Base-by-base conservation (phyloP, 2,329 filamentous ascomycete genomes). In the Lachnellula cervina region DNA sequence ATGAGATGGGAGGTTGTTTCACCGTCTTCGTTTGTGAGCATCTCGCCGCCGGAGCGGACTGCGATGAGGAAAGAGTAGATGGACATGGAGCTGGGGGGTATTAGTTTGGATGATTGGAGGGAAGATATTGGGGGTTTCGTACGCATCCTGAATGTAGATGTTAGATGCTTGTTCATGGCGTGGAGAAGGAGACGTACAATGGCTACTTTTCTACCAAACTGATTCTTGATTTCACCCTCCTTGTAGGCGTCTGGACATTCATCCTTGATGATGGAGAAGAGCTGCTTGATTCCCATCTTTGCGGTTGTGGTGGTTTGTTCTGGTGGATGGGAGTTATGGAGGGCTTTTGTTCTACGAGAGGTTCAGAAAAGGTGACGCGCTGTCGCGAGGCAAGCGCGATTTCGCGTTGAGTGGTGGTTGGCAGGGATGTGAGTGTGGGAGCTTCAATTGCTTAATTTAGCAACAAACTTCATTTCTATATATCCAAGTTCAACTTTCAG, bases 21-120 rank as follows among this genome's bases (percentile, higher is more conserved):
- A 68, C 94, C 94, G 51, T 86, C 87, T 68, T 99, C 94, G 73
- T 87, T 95, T 81, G 87, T 97, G 66, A 99, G 86, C 74, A 97
- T 91, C 72, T 99, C 90, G 65, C 94, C 94, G 66, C 96, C 91
- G 67, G 92, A 97, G 65, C 94, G 91, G 54, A 99, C 94, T 49
- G 94, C 94, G 71, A 99, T 94, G 59, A 99, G 83, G 78, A 99
- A 99, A 74, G 90, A 96, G 80, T 99, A 99, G 69, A 99, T 92
- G 75, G 90, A 96, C 94, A 99, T 99, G 48, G 94, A 99, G 46
- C 86, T 89, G 66, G 57, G 50, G 35, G 47, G n/a, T 58, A 42
- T 68, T 50, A 66, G 63, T 48, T 51, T 3, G 17, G 43, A 25
- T 25, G 17, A 19, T n/a, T 5, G 21, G 19, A 32, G 43, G 6